Base-by-base conservation (phyloP, 495 filamentous ascomycete genomes). In the Immersiella caudata region DNA sequence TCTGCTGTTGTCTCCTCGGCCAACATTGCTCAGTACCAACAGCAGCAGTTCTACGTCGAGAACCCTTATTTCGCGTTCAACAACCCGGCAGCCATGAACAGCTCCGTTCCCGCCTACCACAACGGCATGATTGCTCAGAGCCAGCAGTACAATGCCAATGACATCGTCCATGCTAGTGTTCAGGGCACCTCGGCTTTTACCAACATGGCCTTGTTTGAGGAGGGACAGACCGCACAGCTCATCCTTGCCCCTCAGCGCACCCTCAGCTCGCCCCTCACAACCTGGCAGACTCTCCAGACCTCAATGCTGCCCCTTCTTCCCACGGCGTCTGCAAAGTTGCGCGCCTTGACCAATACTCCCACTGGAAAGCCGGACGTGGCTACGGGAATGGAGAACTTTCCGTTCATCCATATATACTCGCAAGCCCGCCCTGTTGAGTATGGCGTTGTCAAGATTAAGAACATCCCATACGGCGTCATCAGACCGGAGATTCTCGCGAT, bases 401-500 rank as follows among this genome's bases (percentile, higher is more conserved):
- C 56, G 2, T 59, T 59, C 56, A 22, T 55, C 21, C 14, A 11
- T 2, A 22, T 6, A 2, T 55, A 55, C 52, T 22, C 20, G 52
- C 2, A 22, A 8, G 1, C 6, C 11, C 6, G n/a, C n/a, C 7
- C 52, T 1, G 60, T 49, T 12, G 60, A 63, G 20, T 49, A 72
- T 21, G 77, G 75, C 0, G 76, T 83, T 1, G 52, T 81, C 21
- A 72, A 76, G 67, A 69, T 81, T 9, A 68, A 18, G 12, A 80
- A 82, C 20, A 91, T 93, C 56, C 91, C 91, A 0, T 94, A 89
- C 69, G 75, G 78, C 2, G 80, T 90, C 35, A 88, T 84, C 3
- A 89, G 88, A n/a, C 68, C 83, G 8, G 90, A 93, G 68, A 82
- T 93, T 22, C 77, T 85, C 35, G 88, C 90, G 14, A 86, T 92